phyloP scores from a whole-genome alignment of 768 basidiomycete species.

The Boletales sp. region DNA sequence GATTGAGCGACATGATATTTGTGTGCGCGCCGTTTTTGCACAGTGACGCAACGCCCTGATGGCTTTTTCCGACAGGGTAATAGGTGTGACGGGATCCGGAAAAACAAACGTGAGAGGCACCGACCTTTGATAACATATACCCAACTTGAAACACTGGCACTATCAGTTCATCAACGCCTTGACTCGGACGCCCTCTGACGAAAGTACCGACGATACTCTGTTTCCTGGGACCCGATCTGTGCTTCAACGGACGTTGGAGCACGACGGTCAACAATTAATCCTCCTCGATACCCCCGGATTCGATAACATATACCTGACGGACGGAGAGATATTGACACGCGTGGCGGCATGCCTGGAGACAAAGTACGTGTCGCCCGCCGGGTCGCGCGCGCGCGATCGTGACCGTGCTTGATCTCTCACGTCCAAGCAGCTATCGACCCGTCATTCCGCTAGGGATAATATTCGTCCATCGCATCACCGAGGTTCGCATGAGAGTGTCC shows the following conservation, averaged over 20 bases:
- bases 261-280: neutral
- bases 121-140: no score
- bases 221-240: neutral
- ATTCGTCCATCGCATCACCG: slow-evolving; percentile 6
- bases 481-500: neutral
- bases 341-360: neutral
- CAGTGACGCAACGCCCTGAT: neutral
- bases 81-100: slow-evolving; percentile 7
- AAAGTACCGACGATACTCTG: neutral
- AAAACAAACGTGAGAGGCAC: slow-evolving; percentile 4
- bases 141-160: no score
- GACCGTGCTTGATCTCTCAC: no score
- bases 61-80: neutral
- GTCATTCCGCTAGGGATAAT: neutral
- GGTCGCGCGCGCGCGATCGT: no score
- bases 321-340: neutral
- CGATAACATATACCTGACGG: neutral
- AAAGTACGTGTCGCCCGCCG: neutral
- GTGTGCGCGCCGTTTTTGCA: neutral
- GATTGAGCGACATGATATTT: neutral
- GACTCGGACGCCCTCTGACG: neutral
- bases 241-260: neutral
- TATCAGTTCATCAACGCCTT: slow-evolving; percentile 7
- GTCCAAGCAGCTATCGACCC: neutral
- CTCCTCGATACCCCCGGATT: slow-evolving; percentile 9